Conservation (phyloP, 768 basidiomycete species). For the Leccinum disarticulatum region DNA sequence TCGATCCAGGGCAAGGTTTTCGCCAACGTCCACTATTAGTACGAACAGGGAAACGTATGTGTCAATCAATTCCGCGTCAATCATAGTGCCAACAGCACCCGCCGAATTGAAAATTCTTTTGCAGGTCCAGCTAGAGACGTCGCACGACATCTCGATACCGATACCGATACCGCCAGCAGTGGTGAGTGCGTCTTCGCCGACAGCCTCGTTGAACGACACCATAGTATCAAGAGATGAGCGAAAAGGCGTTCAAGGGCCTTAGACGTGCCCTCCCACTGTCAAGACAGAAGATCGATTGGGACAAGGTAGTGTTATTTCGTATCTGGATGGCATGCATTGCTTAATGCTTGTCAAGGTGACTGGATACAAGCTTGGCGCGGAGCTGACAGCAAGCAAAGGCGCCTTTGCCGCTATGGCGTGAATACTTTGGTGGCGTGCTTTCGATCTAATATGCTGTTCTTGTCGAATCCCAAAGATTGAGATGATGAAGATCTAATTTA, state of each 20-base stretch:
- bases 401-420: conserved; percentile 39
- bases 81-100: background rate
- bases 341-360: conserved; percentile 30
- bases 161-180: conserved; percentile 54
- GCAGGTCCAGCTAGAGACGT: conserved; percentile 89
- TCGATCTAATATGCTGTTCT: background rate
- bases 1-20: conserved; percentile 70
- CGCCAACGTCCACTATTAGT: conserved; percentile 93
- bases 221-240: conserved; percentile 90
- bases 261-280: conserved; percentile 90
- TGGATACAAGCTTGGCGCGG: conserved; percentile 74
- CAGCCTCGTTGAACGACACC: conserved; percentile 66
- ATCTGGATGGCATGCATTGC: background rate
- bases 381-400: conserved; percentile 66
- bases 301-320: conserved; percentile 55
- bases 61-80: conserved; percentile 34
- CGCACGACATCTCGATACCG: conserved; percentile 61
- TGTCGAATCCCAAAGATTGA: background rate
- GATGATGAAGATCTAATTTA: conserved; percentile 10
- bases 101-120: background rate
- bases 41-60: conserved; percentile 86
- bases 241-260: conserved; percentile 90
- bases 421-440: background rate
- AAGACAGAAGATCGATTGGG: conserved; percentile 95
- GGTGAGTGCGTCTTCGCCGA: conserved; percentile 47